Evolutionary conservation across 345 rosid species (phyloP).

Genomic region (Gossypium mustelinum): DNA sequence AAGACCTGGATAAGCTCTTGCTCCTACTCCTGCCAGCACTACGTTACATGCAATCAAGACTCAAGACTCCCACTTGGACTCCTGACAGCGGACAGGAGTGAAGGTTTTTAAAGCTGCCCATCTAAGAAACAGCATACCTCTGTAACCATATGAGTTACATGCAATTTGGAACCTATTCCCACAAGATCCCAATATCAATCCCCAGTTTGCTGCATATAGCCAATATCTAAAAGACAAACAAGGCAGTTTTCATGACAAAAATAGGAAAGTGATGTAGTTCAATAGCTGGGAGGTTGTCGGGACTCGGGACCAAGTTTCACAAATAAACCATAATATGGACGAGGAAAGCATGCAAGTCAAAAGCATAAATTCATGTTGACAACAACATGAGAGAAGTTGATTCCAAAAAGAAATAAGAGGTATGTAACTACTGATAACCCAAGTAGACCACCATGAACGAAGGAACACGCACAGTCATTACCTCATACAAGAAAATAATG

Average conservation of each 20-base stretch:
- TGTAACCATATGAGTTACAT: constrained; percentile 65
- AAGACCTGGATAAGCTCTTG: constrained; percentile 75
- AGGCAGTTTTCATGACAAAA: constrained; percentile 46
- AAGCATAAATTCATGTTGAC: constrained; percentile 7
- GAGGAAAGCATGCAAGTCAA: constrained; percentile 20
- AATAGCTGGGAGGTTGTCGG: constrained; percentile 17
- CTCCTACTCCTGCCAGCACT: constrained; percentile 62
- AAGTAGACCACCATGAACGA: constrained; percentile 7
- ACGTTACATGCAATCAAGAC: too few relatives aligned
- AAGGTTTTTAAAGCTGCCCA: constrained; percentile 65
- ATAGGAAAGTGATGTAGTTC: constrained; percentile 24
- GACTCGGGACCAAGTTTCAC: constrained; percentile 25
- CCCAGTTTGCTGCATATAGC: constrained; percentile 84
- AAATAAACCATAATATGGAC: constrained; percentile 20
- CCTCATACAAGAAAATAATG: background rate
- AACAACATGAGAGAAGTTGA: background rate
- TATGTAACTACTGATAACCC: background rate
- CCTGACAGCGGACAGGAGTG: constrained; percentile 42
- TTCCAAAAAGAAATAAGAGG: background rate
- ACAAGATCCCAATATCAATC: constrained; percentile 83
- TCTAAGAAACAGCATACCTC: constrained; percentile 89
- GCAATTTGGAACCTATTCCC: constrained; percentile 74
- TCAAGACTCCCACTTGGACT: constrained; percentile 55
- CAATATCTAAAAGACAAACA: constrained; percentile 61
- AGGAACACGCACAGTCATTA: constrained; percentile 5